phyloP scores from a whole-genome alignment of 2,329 filamentous ascomycete genomes.

The Cadophora malorum region DNA sequence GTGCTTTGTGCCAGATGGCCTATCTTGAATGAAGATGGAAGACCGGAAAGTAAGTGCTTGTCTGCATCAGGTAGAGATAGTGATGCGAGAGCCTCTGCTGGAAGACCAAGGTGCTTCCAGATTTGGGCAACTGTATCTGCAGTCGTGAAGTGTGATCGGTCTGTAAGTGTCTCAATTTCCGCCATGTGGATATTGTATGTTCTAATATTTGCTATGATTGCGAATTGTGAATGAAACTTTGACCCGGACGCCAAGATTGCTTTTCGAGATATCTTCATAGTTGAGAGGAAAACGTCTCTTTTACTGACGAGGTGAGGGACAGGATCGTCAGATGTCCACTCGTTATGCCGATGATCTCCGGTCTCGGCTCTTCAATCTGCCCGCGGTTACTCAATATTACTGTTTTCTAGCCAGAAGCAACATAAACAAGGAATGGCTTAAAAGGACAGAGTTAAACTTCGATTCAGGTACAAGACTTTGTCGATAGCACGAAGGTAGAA shows the following conservation, averaged over 20 bases:
- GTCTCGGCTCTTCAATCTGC: neutral
- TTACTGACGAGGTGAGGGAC: neutral
- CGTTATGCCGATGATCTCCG: neutral
- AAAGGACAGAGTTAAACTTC: neutral
- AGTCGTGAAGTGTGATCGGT: neutral
- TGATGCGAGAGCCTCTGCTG: neutral
- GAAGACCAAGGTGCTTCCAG: neutral
- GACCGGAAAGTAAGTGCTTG: neutral
- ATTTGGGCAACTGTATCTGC: neutral
- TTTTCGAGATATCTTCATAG: neutral
- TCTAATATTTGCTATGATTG: no score
- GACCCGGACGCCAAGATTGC: no score
- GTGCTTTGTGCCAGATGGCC: constrained; percentile 6
- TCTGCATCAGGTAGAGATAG: neutral
- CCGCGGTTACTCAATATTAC: neutral
- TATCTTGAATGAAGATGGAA: constrained; percentile 6
- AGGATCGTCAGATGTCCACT: neutral
- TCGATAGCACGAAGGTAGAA: neutral
- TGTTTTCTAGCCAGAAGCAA: neutral
- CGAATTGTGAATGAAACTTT: no score
- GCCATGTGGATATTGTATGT: neutral
- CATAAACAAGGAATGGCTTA: neutral
- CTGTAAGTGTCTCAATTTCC: neutral
- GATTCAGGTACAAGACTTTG: neutral
- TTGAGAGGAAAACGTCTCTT: neutral